These are phyloP conservation scores for Penicilliopsis zonata DNA, from an alignment of 495 filamentous ascomycete species.

Conservation along the genomic window DNA sequence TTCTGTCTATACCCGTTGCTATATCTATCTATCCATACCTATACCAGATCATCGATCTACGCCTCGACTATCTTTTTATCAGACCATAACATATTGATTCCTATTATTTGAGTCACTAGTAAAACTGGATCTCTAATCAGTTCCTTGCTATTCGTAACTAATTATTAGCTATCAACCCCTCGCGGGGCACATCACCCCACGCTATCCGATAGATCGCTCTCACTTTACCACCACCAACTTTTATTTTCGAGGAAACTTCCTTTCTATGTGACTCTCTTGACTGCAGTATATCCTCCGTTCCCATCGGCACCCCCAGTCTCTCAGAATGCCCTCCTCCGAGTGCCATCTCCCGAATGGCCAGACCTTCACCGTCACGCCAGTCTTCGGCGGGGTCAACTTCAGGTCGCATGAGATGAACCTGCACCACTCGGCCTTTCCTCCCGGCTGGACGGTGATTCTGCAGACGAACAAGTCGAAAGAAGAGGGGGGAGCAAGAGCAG, in stretches of 20 bases:
- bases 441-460: constrained; percentile 81
- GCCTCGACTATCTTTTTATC: no score
- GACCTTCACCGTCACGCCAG: constrained; percentile 63
- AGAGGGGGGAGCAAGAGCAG: constrained; percentile 7
- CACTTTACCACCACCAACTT: neutral
- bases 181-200: no score
- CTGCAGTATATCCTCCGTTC: constrained; percentile 1
- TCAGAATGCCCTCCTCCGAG: constrained; percentile 6
- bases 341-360: constrained; percentile 76
- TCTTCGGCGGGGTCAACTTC: constrained; percentile 84
- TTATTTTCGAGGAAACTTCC: neutral
- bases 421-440: constrained; percentile 59
- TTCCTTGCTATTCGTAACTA: no score
- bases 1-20: neutral
- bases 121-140: no score
- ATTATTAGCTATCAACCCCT: no score
- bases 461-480: constrained; percentile 49
- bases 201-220: no score
- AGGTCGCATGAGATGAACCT: constrained; percentile 62
- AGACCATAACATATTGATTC: no score
- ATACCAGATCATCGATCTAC: constrained; percentile 7
- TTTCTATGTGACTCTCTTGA: neutral
- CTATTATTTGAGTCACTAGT: no score
- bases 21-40: neutral
- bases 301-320: constrained; percentile 2